phyloP scores from a whole-genome alignment of 2,329 filamentous ascomycete species.

The Kalmusia sp. region DNA sequence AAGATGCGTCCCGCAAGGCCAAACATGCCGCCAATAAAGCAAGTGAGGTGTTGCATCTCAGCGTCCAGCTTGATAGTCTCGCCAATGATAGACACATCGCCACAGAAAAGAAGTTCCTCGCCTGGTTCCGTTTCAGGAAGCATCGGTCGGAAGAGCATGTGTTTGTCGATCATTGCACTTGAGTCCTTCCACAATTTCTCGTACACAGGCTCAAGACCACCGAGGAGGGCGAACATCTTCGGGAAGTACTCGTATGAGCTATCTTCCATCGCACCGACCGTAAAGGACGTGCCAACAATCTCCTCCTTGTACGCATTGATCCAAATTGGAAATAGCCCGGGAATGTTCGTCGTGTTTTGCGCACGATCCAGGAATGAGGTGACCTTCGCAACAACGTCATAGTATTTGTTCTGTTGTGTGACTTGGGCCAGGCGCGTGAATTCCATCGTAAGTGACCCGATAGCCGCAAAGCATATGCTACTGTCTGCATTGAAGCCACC shows the following conservation, averaged over 20 bases:
- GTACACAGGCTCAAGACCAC: constrained; percentile 55
- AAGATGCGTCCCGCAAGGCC: constrained; percentile 65
- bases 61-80: constrained; percentile 44
- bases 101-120: constrained; percentile 38
- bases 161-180: constrained; percentile 51
- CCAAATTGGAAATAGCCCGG: constrained; percentile 47
- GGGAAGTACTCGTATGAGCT: constrained; percentile 49
- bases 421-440: constrained; percentile 48
- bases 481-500: constrained; percentile 44
- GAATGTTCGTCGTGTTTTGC: constrained; percentile 41
- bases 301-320: constrained; percentile 45
- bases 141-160: constrained; percentile 58
- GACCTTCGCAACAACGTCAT: constrained; percentile 44
- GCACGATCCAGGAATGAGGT: constrained; percentile 37
- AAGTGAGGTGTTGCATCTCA: constrained; percentile 65
- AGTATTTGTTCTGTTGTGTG: constrained; percentile 44
- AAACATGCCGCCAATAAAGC: constrained; percentile 69
- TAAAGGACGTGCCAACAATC: constrained; percentile 38
- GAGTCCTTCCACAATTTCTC: constrained; percentile 63
- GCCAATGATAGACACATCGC: constrained; percentile 40
- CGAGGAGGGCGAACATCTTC: constrained; percentile 44
- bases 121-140: constrained; percentile 34
- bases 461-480: constrained; percentile 54
- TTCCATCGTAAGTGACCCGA: constrained; percentile 54
- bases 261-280: constrained; percentile 46